These are phyloP conservation scores for Penicillium desertorum DNA, from an alignment of 495 filamentous ascomycete species.

Conservation along the genomic window DNA sequence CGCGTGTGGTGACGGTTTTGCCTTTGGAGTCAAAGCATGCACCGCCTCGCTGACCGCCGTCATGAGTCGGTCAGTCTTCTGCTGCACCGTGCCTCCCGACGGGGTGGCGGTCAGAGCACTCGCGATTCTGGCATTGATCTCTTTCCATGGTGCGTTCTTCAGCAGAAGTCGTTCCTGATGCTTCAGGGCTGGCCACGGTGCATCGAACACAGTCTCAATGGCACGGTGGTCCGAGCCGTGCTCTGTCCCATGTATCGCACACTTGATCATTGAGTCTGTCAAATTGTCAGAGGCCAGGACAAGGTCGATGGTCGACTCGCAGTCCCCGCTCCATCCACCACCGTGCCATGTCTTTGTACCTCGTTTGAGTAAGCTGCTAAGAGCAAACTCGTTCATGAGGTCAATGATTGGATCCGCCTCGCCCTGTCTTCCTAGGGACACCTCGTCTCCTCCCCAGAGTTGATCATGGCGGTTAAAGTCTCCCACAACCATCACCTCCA, in stretches of 20 bases:
- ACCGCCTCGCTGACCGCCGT: constrained; percentile 10
- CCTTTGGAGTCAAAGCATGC: constrained; percentile 17
- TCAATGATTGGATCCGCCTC: constrained; percentile 39
- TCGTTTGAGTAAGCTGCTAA: constrained; percentile 32
- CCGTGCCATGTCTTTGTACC: constrained; percentile 35
- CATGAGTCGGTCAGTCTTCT: constrained; percentile 1
- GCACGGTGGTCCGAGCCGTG: constrained; percentile 37
- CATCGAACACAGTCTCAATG: constrained; percentile 34
- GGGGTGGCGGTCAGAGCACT: constrained; percentile 15
- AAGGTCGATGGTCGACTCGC: neutral
- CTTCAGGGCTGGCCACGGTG: constrained; percentile 12
- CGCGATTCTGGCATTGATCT: constrained; percentile 27
- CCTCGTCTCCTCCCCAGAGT: constrained; percentile 39
- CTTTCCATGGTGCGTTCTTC: constrained; percentile 31
- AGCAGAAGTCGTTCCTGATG: constrained; percentile 5
- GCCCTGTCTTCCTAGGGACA: constrained; percentile 30
- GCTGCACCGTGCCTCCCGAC: constrained; percentile 21
- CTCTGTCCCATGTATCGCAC: constrained; percentile 27
- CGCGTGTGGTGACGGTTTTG: constrained; percentile 19
- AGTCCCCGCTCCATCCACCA: constrained; percentile 20
- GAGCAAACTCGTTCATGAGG: constrained; percentile 32
- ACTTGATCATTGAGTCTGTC: constrained; percentile 24
- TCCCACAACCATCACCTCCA: too few relatives aligned
- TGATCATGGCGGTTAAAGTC: constrained; percentile 37
- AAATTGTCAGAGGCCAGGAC: constrained; percentile 2